A percentile compares a stretch with the other conserved stretches of the same genome.
phyloP scores from a whole-genome alignment of 352 stramenopile species.

The Phytophthora idaei region DNA sequence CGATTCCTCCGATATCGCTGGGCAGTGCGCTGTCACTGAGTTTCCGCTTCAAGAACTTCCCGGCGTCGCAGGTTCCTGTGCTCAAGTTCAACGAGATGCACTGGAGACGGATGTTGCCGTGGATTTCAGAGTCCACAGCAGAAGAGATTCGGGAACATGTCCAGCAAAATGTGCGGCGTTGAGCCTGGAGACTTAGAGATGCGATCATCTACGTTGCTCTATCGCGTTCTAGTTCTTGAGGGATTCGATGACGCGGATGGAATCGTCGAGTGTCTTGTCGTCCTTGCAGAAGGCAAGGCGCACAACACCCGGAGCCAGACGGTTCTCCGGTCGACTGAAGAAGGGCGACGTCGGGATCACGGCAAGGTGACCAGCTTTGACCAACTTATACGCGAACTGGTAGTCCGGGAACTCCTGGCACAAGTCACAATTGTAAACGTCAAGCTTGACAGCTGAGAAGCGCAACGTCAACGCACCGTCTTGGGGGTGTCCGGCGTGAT shows the following conservation, averaged over 20 bases:
- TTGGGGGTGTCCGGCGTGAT: constrained; percentile 58
- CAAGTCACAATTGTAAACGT: constrained; percentile 1
- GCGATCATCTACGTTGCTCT: constrained; percentile 21
- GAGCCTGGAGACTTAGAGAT: constrained; percentile 5
- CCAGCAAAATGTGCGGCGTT: constrained; percentile 27
- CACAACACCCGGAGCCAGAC: constrained; percentile 74
- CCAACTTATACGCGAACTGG: constrained; percentile 91
- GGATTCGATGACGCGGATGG: constrained; percentile 80
- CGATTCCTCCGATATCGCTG: constrained; percentile 53
- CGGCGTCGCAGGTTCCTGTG: constrained; percentile 60
- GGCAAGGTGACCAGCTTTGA: constrained; percentile 89
- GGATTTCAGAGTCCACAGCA: constrained; percentile 65
- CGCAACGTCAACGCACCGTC: constrained; percentile 44
- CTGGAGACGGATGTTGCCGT: constrained; percentile 86
- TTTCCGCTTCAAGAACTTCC: constrained; percentile 80
- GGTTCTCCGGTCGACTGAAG: constrained; percentile 87
- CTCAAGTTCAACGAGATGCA: constrained; percentile 88
- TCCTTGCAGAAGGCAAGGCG: constrained; percentile 98
- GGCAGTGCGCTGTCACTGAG: constrained; percentile 73
- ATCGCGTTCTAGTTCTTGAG: constrained; percentile 36
- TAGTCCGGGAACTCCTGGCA: constrained; percentile 83
- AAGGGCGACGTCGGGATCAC: constrained; percentile 95
- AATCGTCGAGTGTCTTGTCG: constrained; percentile 91
- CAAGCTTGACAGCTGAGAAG: background rate
- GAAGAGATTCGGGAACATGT: constrained; percentile 59